Evolutionary conservation across 208 protist genomes (phyloP).

Genomic region (Balamuthia mandrillaris): DNA sequence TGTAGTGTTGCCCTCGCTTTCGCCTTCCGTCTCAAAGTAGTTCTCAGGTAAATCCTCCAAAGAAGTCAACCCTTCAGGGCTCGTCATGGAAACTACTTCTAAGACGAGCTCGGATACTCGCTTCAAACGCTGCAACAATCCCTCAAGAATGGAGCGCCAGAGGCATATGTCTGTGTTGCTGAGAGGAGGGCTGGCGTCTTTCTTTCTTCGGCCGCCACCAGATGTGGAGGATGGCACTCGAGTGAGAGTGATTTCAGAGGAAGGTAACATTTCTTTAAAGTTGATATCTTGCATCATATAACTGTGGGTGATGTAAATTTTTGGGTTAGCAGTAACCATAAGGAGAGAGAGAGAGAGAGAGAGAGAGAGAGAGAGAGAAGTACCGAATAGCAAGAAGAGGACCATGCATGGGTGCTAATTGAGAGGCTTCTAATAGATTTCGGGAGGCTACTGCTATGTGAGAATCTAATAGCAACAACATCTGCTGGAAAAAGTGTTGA

Average conservation of each 20-base stretch:
- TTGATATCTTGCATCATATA: slow-evolving; percentile 29
- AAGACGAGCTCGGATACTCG: neutral
- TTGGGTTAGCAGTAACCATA: no score
- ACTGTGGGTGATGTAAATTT: no score
- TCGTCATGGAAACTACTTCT: neutral
- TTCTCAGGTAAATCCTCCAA: neutral
- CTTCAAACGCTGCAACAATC: neutral
- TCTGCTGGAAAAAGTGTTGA: neutral
- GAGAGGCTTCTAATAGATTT: neutral
- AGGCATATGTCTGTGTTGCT: neutral
- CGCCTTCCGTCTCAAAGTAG: neutral
- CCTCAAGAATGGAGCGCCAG: neutral
- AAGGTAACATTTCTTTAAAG: slow-evolving; percentile 2
- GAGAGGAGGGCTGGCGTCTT: no score
- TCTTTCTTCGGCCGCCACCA: no score
- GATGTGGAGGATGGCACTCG: no score
- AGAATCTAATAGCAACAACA: neutral
- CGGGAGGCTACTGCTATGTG: neutral
- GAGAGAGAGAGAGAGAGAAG: no score
- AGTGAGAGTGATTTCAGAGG: no score
- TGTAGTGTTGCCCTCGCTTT: neutral
- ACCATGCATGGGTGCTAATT: neutral
- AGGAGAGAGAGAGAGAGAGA: no score
- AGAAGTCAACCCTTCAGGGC: neutral
- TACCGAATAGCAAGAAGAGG: slow-evolving; percentile 15